Evolutionary conservation across 176 grass and related monocot species (phyloP), one percentile per base, ranked within the genome.

Genomic region (bread wheat (Triticum aestivum)): DNA sequence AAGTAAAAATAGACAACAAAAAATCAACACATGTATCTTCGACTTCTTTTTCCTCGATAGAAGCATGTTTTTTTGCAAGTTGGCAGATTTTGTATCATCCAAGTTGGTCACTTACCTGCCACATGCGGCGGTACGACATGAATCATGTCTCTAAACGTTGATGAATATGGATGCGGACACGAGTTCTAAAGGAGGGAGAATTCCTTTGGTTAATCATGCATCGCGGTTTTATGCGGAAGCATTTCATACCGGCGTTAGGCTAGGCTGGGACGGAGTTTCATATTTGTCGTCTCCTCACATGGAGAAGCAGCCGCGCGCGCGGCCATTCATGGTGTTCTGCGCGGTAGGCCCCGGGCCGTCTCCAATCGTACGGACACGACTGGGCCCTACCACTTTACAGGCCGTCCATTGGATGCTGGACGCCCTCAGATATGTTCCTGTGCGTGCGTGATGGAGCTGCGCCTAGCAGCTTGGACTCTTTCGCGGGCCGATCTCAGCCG

Each of bases 341-440:
- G 5, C 44, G 8, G 81, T 49, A 77, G 89, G 89, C 13, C 86
- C 82, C 62, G 3, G 4, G 3, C 32, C 82, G 89, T 91, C 86
- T 39, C 77, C 85, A 1, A 18, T 91, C 70, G 89, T 91, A 91
- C 77, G 89, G 89, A 68, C 86, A 81, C 38, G 0, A 4, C 0
- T 18, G 29, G 49, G 11, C 37, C 76, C 81, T 75, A 76, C 26
- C 61, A 17, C 69, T 61, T 69, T 84, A 52, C 44, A 35, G 2
- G 61, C 74, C 68, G 81, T 85, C 89, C 86, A 61, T 88, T 69
- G 82, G 77, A 85, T 76, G 85, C 69, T 80, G 81, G 11, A 69
- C 85, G 89, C 27, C 69, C 85, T 9, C 81, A 61, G 75, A 59
- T 72, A 62, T 81, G 89, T 70, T 70, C 81, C 69, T 79, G 74